Conservation (phyloP, 2,329 filamentous ascomycete genomes). For the Mollisia scopiformis region DNA sequence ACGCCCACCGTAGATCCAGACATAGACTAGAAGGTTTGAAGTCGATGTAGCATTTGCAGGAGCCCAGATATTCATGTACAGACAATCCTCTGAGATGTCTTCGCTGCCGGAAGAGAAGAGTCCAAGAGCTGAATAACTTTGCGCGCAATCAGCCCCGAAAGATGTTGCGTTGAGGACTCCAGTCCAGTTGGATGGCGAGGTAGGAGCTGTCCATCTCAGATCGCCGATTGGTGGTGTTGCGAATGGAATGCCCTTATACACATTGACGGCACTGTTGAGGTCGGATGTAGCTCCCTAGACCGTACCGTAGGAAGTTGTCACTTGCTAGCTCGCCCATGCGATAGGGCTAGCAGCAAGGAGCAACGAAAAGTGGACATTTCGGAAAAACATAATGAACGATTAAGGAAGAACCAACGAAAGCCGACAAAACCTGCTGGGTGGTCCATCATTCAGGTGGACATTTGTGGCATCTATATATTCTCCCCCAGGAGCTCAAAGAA, state of each 20-base stretch:
- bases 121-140: conserved; percentile 16
- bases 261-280: conserved; percentile 26
- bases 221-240: conserved; percentile 23
- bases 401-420: too few relatives aligned
- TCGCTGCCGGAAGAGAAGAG: conserved; percentile 20
- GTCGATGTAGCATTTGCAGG: conserved; percentile 16
- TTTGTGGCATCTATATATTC: too few relatives aligned
- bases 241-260: conserved; percentile 35
- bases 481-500: too few relatives aligned
- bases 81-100: conserved; percentile 41
- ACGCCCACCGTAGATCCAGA: conserved; percentile 47
- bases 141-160: conserved; percentile 32
- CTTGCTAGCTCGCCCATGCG: not conserved
- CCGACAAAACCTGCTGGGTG: too few relatives aligned
- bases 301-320: not conserved
- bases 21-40: conserved; percentile 42
- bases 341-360: not conserved
- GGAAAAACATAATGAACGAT: too few relatives aligned
- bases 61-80: conserved; percentile 36
- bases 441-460: too few relatives aligned
- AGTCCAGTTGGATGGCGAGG: conserved; percentile 14
- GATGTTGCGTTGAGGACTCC: conserved; percentile 14
- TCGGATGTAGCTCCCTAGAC: conserved; percentile 26
- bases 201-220: conserved; percentile 23
- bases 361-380: not conserved